A percentile compares a stretch with the other conserved stretches of the same genome.
These are phyloP conservation scores for Phytophthora pinifolia DNA, from an alignment of 352 stramenopile species.

Conservation along the genomic window DNA sequence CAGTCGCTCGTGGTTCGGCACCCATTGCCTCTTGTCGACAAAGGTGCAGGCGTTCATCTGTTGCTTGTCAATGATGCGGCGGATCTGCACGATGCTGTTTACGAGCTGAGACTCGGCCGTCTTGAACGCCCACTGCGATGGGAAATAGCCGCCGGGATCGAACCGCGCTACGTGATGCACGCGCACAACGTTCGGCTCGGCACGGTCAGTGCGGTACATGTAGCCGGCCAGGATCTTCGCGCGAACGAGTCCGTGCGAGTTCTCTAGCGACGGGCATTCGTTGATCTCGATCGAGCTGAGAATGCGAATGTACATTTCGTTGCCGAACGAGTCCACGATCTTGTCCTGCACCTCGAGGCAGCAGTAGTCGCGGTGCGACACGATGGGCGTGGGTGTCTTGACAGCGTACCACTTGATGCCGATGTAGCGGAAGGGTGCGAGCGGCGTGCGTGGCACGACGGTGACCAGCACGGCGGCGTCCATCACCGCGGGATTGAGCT, in stretches of 20 bases:
- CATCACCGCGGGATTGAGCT: conserved; percentile 71
- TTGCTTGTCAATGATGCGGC: conserved; percentile 82
- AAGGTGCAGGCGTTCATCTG: conserved; percentile 87
- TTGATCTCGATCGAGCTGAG: conserved; percentile 80
- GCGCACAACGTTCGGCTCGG: conserved; percentile 65
- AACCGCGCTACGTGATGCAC: conserved; percentile 82
- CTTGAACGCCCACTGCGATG: conserved; percentile 81
- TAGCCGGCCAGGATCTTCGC: conserved; percentile 74
- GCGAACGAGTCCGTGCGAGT: conserved; percentile 84
- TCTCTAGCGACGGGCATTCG: conserved; percentile 83
- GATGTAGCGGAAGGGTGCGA: conserved; percentile 81
- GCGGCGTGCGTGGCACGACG: conserved; percentile 70
- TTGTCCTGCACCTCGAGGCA: conserved; percentile 86
- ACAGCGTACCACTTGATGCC: conserved; percentile 89
- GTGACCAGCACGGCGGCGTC: conserved; percentile 80
- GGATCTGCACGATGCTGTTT: conserved; percentile 75
- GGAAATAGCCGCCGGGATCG: conserved; percentile 77
- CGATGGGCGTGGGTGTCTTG: conserved; percentile 78
- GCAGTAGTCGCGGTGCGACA: conserved; percentile 86
- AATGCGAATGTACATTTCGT: conserved; percentile 86
- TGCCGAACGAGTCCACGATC: conserved; percentile 77
- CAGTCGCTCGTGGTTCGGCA: conserved; percentile 70
- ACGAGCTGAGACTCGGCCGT: conserved; percentile 81
- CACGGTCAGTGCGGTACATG: conserved; percentile 79
- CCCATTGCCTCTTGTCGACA: conserved; percentile 82